Base-by-base conservation (phyloP, 2,329 filamentous ascomycete genomes). In the Fusarium abutilonis region DNA sequence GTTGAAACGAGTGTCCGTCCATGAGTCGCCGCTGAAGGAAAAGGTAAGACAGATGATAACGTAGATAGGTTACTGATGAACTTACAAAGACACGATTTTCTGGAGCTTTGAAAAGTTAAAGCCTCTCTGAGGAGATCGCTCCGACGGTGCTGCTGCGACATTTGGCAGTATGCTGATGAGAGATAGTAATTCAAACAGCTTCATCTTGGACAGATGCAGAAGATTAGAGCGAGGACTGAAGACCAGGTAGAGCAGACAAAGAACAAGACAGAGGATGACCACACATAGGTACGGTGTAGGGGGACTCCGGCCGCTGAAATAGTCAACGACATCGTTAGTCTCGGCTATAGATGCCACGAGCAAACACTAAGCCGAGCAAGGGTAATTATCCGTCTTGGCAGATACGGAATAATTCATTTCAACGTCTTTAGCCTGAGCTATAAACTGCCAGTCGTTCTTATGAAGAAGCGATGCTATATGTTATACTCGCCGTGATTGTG, bases 1-100 rank as follows among this genome's bases (percentile, higher is more conserved):
- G 6, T 60, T 39, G 11, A 60, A 60, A 2, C 55, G 48, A 36
- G 56, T 60, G 3, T 60, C 55, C 0, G 56, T 60, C 56, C 56
- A 60, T 11, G 56, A 60, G 9, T 60, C 48, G 1, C 56, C 56
- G 3, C 56, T 60, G 11, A 23, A 32, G 6, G 10, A 31, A 21
- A 44, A 13, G 15, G 15, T 44, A 5, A 44, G 41, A 44, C 4
- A 38, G 28, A 34, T 5, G n/a, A 21, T 2, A 15, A 44, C 13
- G 9, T 21, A 31, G 17, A 6, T 19, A 15, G n/a, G 9, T n/a
- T 4, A 44, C n/a, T 4, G 6, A 8, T 21, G 15, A 5, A 34
- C 28, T 34, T 13, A 44, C 41, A 44, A 44, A 44, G 41, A 21
- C 15, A 44, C 41, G 17, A 44, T 32, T 7, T 34, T 44, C 17